These are phyloP conservation scores for Rachicladosporium sp. DNA, from an alignment of 2,329 filamentous ascomycete species.

Conservation along the genomic window DNA sequence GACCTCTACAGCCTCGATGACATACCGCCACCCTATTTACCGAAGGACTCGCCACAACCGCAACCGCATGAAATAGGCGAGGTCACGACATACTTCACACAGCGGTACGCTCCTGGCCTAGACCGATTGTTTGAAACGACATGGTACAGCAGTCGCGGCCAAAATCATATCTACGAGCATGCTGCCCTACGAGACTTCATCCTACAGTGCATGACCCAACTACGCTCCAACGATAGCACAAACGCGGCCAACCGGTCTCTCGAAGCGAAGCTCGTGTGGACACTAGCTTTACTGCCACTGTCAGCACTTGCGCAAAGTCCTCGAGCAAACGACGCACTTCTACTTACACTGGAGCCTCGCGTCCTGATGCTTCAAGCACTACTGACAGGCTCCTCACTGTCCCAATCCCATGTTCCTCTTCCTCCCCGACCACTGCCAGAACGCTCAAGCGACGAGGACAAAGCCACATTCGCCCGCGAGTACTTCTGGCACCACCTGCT, in stretches of 20 bases:
- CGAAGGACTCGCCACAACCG: conserved; percentile 16
- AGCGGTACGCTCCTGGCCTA: conserved; percentile 60
- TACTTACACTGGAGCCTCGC: conserved; percentile 50
- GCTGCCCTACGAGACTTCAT: conserved; percentile 50
- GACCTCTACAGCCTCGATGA: conserved; percentile 58
- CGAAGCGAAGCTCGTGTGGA: conserved; percentile 50
- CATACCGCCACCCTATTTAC: conserved; percentile 35
- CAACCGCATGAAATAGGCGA: background rate
- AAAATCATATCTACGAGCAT: conserved; percentile 14
- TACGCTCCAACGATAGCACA: conserved; percentile 16
- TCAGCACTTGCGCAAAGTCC: conserved; percentile 23
- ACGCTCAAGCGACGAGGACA: conserved; percentile 20
- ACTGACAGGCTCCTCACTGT: conserved; percentile 57
- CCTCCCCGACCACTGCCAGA: conserved; percentile 24
- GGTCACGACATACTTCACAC: no score
- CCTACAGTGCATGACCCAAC: conserved; percentile 46
- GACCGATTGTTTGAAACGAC: conserved; percentile 68
- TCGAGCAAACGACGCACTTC: conserved; percentile 31
- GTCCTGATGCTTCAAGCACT: conserved; percentile 66
- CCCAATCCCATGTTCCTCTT: conserved; percentile 45
- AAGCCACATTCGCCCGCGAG: conserved; percentile 39
- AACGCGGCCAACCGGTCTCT: conserved; percentile 31
- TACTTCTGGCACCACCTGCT: conserved; percentile 76
- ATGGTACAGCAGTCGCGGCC: conserved; percentile 57
- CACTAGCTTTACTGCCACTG: conserved; percentile 39